Evolutionary conservation across 1,284 basidiomycete genomes (phyloP).

Genomic region (Sutorius eximius): DNA sequence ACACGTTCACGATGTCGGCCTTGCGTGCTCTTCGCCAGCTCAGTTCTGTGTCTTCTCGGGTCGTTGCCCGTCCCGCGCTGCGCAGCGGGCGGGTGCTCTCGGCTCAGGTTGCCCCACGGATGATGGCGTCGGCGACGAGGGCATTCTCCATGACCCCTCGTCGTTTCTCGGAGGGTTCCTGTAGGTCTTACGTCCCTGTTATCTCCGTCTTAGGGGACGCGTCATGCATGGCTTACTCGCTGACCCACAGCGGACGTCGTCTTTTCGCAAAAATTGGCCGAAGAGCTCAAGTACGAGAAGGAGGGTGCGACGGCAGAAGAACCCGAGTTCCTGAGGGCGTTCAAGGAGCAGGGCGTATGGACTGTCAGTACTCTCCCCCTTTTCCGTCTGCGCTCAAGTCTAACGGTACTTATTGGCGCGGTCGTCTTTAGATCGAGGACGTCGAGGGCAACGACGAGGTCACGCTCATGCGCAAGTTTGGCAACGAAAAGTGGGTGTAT

Average conservation of each 20-base stretch:
- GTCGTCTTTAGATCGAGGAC: constrained; percentile 64
- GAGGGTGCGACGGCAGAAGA: constrained; percentile 51
- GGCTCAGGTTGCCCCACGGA: constrained; percentile 23
- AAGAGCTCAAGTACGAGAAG: constrained; percentile 87
- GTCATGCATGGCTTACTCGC: neutral
- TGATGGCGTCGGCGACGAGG: constrained; percentile 36
- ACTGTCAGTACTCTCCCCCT: constrained; percentile 39
- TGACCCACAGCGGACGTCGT: constrained; percentile 62
- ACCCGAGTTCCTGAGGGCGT: constrained; percentile 79
- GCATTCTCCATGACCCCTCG: constrained; percentile 58
- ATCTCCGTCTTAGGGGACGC: no score
- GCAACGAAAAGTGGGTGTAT: constrained; percentile 79
- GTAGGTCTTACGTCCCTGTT: constrained; percentile 49
- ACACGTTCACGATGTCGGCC: constrained; percentile 39
- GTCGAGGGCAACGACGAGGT: constrained; percentile 80
- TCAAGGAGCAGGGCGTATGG: constrained; percentile 80
- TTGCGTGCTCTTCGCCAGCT: constrained; percentile 47
- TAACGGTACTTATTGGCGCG: neutral
- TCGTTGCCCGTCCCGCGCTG: constrained; percentile 35
- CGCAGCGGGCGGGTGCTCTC: constrained; percentile 19
- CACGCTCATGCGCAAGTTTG: constrained; percentile 78
- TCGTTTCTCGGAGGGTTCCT: constrained; percentile 58
- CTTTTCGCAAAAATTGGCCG: constrained; percentile 73
- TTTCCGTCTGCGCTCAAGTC: neutral
- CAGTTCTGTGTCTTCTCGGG: constrained; percentile 37